These are phyloP conservation scores for Nakazawaea ishiwadae DNA, from an alignment of 805 yeast genomes.

Conservation along the genomic window DNA sequence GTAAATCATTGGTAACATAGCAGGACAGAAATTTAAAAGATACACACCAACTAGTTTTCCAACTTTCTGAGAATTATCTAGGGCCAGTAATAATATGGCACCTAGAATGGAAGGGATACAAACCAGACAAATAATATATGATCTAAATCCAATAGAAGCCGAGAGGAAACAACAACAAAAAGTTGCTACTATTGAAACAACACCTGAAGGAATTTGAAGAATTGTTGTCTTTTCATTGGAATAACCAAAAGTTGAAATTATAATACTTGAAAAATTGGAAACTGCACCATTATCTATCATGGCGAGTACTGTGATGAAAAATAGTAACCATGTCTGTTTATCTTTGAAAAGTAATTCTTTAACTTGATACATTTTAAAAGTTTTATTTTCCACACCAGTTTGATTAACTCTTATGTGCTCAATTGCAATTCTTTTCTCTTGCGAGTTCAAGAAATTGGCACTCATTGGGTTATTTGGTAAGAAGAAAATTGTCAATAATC, in stretches of 20 bases:
- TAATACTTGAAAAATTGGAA: conserved; percentile 35
- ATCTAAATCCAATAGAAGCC: not conserved
- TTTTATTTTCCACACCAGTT: conserved; percentile 47
- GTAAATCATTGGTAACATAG: conserved; percentile 41
- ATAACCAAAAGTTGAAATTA: conserved; percentile 20
- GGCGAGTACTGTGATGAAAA: conserved; percentile 38
- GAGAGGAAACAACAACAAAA: not conserved
- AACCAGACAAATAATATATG: conserved; percentile 18
- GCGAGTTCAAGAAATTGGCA: conserved; percentile 30
- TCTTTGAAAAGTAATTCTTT: conserved; percentile 40
- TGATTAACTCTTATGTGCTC: conserved; percentile 43
- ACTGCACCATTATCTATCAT: conserved; percentile 51
- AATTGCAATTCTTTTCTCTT: conserved; percentile 37
- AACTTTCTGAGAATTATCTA: conserved; percentile 22
- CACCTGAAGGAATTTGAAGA: not conserved
- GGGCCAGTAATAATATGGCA: conserved; percentile 31
- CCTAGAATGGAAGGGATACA: conserved; percentile 47
- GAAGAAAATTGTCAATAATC: conserved; percentile 34
- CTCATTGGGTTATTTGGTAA: conserved; percentile 47
- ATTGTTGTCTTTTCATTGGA: not conserved
- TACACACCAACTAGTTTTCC: conserved; percentile 24
- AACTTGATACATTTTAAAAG: conserved; percentile 39
- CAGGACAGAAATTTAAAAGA: conserved; percentile 22
- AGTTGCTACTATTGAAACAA: not conserved
- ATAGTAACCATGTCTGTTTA: conserved; percentile 45